Evolutionary conservation across 148 eudicot species (phyloP), one percentile per base, ranked within the genome.

Genomic region (Spergularia bocconei): DNA sequence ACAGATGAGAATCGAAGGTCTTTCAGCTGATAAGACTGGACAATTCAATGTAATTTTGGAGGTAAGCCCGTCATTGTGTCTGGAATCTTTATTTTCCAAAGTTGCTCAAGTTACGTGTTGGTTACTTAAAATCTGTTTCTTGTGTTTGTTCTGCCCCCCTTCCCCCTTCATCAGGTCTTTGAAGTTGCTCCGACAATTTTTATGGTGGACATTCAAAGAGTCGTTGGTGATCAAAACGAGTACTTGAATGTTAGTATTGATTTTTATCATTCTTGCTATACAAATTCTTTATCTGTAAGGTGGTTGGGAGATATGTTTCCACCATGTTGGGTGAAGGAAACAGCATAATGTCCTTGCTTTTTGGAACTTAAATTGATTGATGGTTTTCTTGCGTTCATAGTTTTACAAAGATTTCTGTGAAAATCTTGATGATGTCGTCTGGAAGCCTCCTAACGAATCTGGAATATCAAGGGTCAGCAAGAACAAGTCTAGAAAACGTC

Each of bases 1-100:
- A 50, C 68, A 95, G 98, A 90, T 95, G 98, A 92, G 98, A 84
- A 85, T 95, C 57, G 98, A 95, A 89, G 96, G 97, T 64, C 91
- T 89, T 78, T 90, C 96, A 48, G 87, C 88, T 50, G 81, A 80
- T 79, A 95, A 84, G 88, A 79, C 84, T 50, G 91, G 92, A 69
- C 90, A 86, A 80, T 75, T 95, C 82, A 90, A 91, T 7, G 92
- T 89, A 33, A 91, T 94, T 63, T 71, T 95, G 69, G 97, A 94
- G 83, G 98, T 90, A 80, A 80, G 88, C 75, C 48, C 17, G 20
- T 39, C 63, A 41, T 63, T 44, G 15, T 23, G 52, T 21, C 71
- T 47, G 48, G 12, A 58, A 57, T 38, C 67, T 63, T n/a, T 4
- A 50, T 60, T 50, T 50, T 50, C 15, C 17, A 17, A 41, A 3